Evolutionary conservation across 768 basidiomycete genomes (phyloP), one percentile per base, ranked within the genome.

Genomic region (Xanthoconium stramineum): DNA sequence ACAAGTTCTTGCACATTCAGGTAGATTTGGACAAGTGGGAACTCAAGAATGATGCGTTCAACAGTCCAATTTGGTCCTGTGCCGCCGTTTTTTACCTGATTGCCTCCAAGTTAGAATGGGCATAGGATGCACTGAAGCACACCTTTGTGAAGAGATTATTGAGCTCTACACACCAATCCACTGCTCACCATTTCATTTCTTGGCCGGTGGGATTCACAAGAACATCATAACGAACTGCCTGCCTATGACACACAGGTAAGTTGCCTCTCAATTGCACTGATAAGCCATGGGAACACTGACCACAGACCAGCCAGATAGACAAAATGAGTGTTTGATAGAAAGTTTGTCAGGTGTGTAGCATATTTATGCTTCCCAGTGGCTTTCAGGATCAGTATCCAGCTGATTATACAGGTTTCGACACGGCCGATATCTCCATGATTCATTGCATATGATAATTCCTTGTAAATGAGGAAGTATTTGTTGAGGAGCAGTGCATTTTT

Each of bases 381-480:
- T 10, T 46, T 46, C 3, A 32, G 30, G 4, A 46, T 32, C 4
- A 8, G 30, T 3, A 46, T 46, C 44, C 44, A 46, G 15, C 15
- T 32, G 10, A 46, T 6, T 0, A 46, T n/a, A n/a, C 44, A 46
- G 1, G 15, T 30, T n/a, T 46, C 30, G 4, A 46, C 44, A 1
- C n/a, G 44, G 2, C 29, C 30, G 8, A 46, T 32, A 7, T 46
- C 30, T 4, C 44, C 29, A 6, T 14, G 3, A 7, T 74, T 75
- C 66, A 74, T 71, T 0, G 66, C 65, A 56, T 72, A 65, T 0
- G 63, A 61, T 0, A 76, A 50, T 46, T 79, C 77, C 40, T 76
- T 71, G 47, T 80, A 80, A 0, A 79, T 66, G 0, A 78, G 45
- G 11, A 74, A 62, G 30, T 76, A 73, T 30, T 74, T 57, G 14